Evolutionary conservation across 257 asterid species (phyloP).

Genomic region (Solanum habrochaites): DNA sequence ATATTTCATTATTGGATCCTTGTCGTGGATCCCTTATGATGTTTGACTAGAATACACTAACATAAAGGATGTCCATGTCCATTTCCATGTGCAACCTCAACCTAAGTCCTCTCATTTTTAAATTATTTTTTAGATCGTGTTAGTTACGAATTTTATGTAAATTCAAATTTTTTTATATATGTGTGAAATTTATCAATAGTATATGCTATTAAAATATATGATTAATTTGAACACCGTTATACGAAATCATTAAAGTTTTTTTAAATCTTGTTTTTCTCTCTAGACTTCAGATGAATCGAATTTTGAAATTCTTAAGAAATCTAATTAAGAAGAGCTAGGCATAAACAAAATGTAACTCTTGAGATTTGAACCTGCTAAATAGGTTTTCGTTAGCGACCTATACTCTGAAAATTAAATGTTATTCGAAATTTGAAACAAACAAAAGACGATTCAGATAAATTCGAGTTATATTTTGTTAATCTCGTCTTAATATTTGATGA

Average conservation of each 20-base stretch:
- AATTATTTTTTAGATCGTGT: neutral
- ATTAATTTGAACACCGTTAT: neutral
- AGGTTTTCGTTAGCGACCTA: neutral
- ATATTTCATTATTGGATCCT: neutral
- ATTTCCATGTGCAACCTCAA: neutral
- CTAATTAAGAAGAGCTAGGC: neutral
- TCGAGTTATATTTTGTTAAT: neutral
- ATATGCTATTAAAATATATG: neutral
- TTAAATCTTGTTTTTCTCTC: neutral
- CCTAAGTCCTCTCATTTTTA: neutral
- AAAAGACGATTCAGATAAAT: neutral
- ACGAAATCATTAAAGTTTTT: neutral
- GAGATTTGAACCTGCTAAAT: neutral
- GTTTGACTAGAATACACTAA: neutral
- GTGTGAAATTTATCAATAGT: neutral
- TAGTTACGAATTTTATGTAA: neutral
- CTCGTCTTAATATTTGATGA: no score
- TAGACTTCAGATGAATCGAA: accelerated
- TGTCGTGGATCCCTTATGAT: neutral
- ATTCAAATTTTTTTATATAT: neutral
- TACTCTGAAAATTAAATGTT: no score
- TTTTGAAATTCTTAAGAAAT: neutral
- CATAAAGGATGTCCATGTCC: neutral
- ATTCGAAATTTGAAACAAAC: no score
- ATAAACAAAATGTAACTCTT: neutral